Evolutionary conservation across 2,329 filamentous ascomycete genomes (phyloP), one percentile per base, ranked within the genome.

Genomic region (Ceratocystiopsis sp.): DNA sequence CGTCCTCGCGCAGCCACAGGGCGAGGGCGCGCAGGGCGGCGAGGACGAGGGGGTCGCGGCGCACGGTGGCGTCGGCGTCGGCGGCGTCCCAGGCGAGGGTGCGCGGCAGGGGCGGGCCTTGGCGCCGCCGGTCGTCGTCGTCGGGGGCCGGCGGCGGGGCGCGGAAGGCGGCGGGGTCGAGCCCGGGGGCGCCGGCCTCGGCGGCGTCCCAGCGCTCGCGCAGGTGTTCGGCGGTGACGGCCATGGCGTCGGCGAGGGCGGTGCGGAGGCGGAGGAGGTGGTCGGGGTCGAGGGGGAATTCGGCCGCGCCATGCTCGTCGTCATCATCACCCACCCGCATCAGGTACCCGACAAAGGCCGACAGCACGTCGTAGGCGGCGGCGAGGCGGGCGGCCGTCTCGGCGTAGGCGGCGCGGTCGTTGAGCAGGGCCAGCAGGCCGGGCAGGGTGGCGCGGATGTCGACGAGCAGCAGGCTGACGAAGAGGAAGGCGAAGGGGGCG

Each of bases 171-270:
- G 70, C 67, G 1, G 69, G 70, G 51, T 80, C 72, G 8, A 80
- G 55, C 3, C 75, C 75, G 55, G 70, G 66, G 8, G 72, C 71
- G 12, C 75, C 77, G 4, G 75, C 70, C n/a, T 73, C 62, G 2
- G 72, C 70, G 5, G 73, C 73, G 53, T 83, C 78, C 73, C 75
- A 82, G n/a, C 78, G 62, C 53, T 83, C 79, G 36, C 77, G 69
- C 2, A 83, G 64, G 54, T 76, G 78, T 57, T 82, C 78, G 46
- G 78, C 67, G 0, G 70, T 68, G 2, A 77, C 57, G 0, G 73
- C 74, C 53, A 81, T 66, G 4, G 77, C 75, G 52, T 83, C 78
- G 1, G 69, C 65, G 41, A 82, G 67, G 43, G 68, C 63, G 41
- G 67, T 72, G 35, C 75, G 68, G 7, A 82, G 59, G 51, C 73